These are phyloP conservation scores for Candida sanyaensis DNA, from an alignment of 1,139 yeast genomes.

Conservation along the genomic window DNA sequence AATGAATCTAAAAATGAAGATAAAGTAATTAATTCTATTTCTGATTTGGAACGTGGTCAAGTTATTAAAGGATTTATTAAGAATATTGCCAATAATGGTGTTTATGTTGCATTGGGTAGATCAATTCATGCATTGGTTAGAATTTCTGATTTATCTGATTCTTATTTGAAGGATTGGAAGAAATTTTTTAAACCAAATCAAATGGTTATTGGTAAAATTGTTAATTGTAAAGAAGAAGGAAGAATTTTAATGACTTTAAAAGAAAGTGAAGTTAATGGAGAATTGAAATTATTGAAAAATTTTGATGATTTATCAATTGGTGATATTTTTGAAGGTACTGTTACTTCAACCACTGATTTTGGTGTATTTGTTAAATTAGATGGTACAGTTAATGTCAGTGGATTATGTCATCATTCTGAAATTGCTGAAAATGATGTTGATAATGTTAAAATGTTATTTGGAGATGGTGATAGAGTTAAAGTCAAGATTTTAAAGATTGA, in stretches of 20 bases:
- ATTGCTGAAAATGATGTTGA: constrained; percentile 67
- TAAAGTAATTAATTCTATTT: constrained; percentile 46
- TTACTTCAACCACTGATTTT: constrained; percentile 76
- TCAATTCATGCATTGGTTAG: constrained; percentile 78
- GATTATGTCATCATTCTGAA: constrained; percentile 85
- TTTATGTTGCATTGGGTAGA: constrained; percentile 77
- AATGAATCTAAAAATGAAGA: constrained; percentile 51
- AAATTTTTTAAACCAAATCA: constrained; percentile 70
- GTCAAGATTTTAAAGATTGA: constrained; percentile 73
- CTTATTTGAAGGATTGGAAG: constrained; percentile 86
- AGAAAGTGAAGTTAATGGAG: constrained; percentile 78
- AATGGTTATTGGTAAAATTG: constrained; percentile 73
- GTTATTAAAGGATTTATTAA: constrained; percentile 79
- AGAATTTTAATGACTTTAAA: constrained; percentile 78
- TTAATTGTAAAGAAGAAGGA: constrained; percentile 61
- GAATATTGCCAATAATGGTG: constrained; percentile 74
- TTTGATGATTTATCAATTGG: constrained; percentile 71
- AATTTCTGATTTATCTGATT: constrained; percentile 79
- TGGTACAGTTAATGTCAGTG: constrained; percentile 73
- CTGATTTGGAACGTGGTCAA: constrained; percentile 69
- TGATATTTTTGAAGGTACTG: constrained; percentile 76
- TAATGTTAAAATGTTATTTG: constrained; percentile 62
- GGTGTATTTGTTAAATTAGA: constrained; percentile 88
- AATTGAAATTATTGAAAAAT: constrained; percentile 52
- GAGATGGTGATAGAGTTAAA: constrained; percentile 87